Evolutionary conservation across 768 basidiomycete species (phyloP), one percentile per base, ranked within the genome.

Genomic region (Pisolithus microcarpus): DNA sequence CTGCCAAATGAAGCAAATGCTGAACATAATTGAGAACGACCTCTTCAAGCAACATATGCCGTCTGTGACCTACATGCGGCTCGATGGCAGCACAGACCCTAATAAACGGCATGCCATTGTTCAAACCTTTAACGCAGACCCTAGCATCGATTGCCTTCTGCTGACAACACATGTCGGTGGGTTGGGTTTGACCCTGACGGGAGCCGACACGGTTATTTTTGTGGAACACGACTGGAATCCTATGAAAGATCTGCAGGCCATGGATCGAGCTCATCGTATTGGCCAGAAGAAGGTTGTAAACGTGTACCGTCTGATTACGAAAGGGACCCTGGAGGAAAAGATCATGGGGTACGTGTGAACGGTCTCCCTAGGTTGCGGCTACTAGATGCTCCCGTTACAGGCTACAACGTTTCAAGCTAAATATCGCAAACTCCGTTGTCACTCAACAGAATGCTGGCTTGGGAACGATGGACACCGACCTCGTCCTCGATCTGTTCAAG

Each of bases 211-310:
- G 0, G 96, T 99, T 52, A 96, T 99, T 56, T 99, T 99, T 61
- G 91, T 99, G 48, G 96, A 99, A 65, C 96, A 99, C 61, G 96
- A 99, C 66, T 99, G 96, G 96, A 99, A 99, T 66, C 96, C 96
- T 7, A 96, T 95, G 93, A 98, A 98, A 67, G 96, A 99, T 72
- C 72, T 98, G 6, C 96, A 99, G 64, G 96, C 96, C 7, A 99
- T 99, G 96, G 96, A 99, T 64, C 81, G 96, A 52, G 96, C 96
- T 1, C 96, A 98, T 70, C 85, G 96, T 49, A 85, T 98, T 36
- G 96, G 96, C 6, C 96, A 99, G 72, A 98, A 96, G 75, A 92
- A 93, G 68, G 95, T 98, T 13, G 96, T 99, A 26, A 98, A 98
- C 58, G 96, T 99, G 5, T 99, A 99, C 71, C 86, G 96, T 15